These are phyloP conservation scores for Oenanthe javanica DNA, from an alignment of 140 eudicot species.

Conservation along the genomic window DNA sequence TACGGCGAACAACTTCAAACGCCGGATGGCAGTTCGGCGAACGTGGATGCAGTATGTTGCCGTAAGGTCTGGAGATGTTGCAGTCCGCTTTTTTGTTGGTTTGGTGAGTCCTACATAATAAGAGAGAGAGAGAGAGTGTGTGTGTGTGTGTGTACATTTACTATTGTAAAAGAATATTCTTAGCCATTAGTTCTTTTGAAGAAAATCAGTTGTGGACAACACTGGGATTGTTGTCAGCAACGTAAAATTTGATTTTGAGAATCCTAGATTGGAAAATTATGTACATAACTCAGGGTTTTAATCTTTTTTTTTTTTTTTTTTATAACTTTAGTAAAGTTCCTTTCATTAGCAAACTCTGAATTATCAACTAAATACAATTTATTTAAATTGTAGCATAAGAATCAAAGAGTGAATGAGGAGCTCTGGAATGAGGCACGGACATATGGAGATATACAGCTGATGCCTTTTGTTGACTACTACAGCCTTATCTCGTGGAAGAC, in stretches of 20 bases:
- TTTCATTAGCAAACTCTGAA: not conserved
- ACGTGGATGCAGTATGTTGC: slow-evolving; percentile 94
- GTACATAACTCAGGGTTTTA: not conserved
- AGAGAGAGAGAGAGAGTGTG: no score
- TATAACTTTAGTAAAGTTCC: not conserved
- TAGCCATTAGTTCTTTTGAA: not conserved
- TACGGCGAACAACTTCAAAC: slow-evolving; percentile 89
- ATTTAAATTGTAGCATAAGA: slow-evolving; percentile 56
- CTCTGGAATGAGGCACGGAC: slow-evolving; percentile 93
- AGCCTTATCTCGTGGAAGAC: slow-evolving; percentile 95
- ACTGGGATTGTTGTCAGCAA: not conserved
- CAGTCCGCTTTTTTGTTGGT: slow-evolving; percentile 94
- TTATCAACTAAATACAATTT: not conserved
- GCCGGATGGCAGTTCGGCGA: slow-evolving; percentile 91
- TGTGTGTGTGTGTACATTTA: not conserved
- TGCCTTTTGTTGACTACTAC: slow-evolving; percentile 96
- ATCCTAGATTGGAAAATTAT: not conserved
- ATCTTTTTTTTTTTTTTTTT: no score
- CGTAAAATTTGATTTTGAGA: not conserved
- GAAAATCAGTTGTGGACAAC: not conserved
- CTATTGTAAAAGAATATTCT: not conserved
- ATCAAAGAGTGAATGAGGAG: slow-evolving; percentile 90
- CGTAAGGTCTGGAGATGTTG: slow-evolving; percentile 80
- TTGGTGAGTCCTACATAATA: slow-evolving; percentile 47
- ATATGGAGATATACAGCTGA: slow-evolving; percentile 77